A percentile compares a stretch with the other conserved stretches of the same genome.
These are phyloP conservation scores for Fusarium continuum DNA, from an alignment of 2,329 filamentous ascomycete species.

Conservation along the genomic window DNA sequence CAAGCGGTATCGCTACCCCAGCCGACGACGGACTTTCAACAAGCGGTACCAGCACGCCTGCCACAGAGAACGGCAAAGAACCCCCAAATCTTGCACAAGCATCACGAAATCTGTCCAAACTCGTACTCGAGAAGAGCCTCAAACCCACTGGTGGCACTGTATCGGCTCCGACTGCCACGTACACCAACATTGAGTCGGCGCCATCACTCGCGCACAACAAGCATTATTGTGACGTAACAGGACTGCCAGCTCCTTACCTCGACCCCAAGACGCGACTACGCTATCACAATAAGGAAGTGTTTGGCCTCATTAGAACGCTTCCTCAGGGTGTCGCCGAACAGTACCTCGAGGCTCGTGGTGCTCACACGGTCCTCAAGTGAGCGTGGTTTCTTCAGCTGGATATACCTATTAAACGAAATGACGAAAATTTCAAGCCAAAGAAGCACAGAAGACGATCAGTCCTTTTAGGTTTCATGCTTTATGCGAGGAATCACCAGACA, in stretches of 20 bases:
- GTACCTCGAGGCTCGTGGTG: slow-evolving; percentile 88
- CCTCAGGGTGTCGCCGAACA: slow-evolving; percentile 86
- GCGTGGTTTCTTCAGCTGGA: not conserved
- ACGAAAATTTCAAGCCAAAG: not conserved
- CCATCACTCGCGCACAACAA: slow-evolving; percentile 85
- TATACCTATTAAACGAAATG: slow-evolving; percentile 8
- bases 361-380: slow-evolving; percentile 93
- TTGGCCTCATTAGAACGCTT: slow-evolving; percentile 80
- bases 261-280: slow-evolving; percentile 94
- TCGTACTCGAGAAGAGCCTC: slow-evolving; percentile 86
- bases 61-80: slow-evolving; percentile 52
- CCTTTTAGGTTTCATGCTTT: not conserved
- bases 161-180: slow-evolving; percentile 78
- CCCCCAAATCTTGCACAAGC: slow-evolving; percentile 86
- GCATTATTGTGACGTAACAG: slow-evolving; percentile 96
- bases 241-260: slow-evolving; percentile 87
- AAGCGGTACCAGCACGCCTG: slow-evolving; percentile 67
- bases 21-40: slow-evolving; percentile 64
- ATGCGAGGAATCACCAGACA: slow-evolving; percentile 12
- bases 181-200: slow-evolving; percentile 96
- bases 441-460: not conserved
- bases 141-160: slow-evolving; percentile 47
- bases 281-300: slow-evolving; percentile 94
- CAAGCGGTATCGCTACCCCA: slow-evolving; percentile 78
- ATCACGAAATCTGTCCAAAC: slow-evolving; percentile 83